Evolutionary conservation across 2,329 filamentous ascomycete species (phyloP).

Genomic region (Orbilia quercus): DNA sequence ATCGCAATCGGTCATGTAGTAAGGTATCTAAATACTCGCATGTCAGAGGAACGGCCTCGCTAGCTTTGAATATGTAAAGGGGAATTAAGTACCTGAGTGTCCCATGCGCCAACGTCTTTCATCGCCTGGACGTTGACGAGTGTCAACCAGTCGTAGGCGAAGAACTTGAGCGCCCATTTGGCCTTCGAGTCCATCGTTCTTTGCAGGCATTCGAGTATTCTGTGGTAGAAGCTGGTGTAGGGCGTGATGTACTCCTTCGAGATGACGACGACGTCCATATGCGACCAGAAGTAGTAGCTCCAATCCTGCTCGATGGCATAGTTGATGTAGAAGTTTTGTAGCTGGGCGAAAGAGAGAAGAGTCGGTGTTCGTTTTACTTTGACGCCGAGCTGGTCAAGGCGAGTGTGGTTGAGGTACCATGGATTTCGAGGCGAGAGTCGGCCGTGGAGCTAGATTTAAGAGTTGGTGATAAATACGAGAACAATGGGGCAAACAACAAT

Average conservation of each 20-base stretch:
- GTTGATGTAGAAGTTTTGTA: slow-evolving; percentile 69
- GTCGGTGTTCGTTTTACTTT: slow-evolving; percentile 68
- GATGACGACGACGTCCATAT: slow-evolving; percentile 69
- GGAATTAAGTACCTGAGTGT: slow-evolving; percentile 65
- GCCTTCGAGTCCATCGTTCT: slow-evolving; percentile 61
- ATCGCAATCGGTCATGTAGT: slow-evolving; percentile 71
- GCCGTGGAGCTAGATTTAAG: slow-evolving; percentile 60
- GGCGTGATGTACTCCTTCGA: slow-evolving; percentile 59
- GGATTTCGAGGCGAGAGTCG: slow-evolving; percentile 69
- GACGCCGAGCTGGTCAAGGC: slow-evolving; percentile 66
- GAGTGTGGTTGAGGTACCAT: slow-evolving; percentile 69
- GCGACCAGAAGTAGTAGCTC: slow-evolving; percentile 69
- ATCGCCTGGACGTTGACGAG: slow-evolving; percentile 69
- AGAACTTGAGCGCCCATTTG: slow-evolving; percentile 69
- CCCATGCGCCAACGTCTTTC: slow-evolving; percentile 69
- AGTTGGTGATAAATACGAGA: slow-evolving; percentile 4
- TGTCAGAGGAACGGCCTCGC: too few relatives aligned
- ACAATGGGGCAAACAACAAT: background rate
- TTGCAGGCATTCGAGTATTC: slow-evolving; percentile 60
- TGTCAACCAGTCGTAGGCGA: slow-evolving; percentile 71
- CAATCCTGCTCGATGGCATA: slow-evolving; percentile 65
- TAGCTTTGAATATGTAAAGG: too few relatives aligned
- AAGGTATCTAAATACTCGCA: slow-evolving; percentile 64
- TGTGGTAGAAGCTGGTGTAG: slow-evolving; percentile 27
- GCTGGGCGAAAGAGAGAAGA: slow-evolving; percentile 69